Evolutionary conservation across 495 filamentous ascomycete genomes (phyloP), one percentile per base, ranked within the genome.

Genomic region (Sordaria brevicollis): DNA sequence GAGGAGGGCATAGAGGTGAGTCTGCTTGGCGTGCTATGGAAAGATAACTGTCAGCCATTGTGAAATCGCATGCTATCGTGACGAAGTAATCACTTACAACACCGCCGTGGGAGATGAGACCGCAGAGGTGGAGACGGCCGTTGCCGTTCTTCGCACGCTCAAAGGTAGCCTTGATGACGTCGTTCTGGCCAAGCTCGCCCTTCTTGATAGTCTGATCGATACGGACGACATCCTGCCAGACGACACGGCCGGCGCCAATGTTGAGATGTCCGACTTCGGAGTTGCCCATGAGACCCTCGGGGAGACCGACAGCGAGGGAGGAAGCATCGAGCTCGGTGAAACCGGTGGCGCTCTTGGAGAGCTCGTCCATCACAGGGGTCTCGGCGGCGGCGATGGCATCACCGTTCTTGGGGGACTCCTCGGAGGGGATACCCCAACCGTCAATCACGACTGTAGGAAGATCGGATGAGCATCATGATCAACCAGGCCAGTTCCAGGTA

Each of bases 141-240:
- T 91, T 98, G 71, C 89, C 90, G 41, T 90, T 87, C 84, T 93
- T 96, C 38, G 93, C 94, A n/a, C 84, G 83, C 71, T 89, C 86
- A 79, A 98, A 89, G 37, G 89, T 87, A 69, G 91, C 88, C 77
- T 86, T 87, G 74, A 99, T 89, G 72, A 89, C 92, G 41, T 91
- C 85, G 72, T 94, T 89, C 79, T 91, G 87, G 77, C 86, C 85
- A 75, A 99, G 76, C 77, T 96, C 89, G 35, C 87, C 89, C 76
- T 94, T 94, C 88, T 96, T 97, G 81, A 98, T 88, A 19, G 91
- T 91, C 82, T 91, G 90, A 81, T 98, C 95, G 81, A 99, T 99
- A 76, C 95, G 91, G 70, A 99, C 95, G 71, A 96, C 96, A 83
- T 99, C 95, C 81, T 99, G 95, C 95, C 95, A 99, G 75, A 99